A percentile compares a stretch with the other conserved stretches of the same genome.
These are phyloP conservation scores for Rhizophagus sp. DNA, from an alignment of 192 early-diverging fungal genomes.

Conservation along the genomic window DNA sequence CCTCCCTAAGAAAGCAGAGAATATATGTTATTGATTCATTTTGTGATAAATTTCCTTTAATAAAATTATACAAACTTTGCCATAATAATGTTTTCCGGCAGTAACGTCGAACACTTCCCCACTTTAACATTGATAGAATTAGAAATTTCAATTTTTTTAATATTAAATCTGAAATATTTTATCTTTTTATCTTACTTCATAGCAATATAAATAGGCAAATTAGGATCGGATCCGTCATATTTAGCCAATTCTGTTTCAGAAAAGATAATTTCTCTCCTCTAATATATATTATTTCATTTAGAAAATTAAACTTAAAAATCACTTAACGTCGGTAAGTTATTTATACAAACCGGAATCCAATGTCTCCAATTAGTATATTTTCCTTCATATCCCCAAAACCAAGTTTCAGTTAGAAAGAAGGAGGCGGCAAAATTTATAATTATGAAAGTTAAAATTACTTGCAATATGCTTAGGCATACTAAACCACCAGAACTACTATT, in stretches of 20 bases:
- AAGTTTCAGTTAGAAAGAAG: constrained; percentile 74
- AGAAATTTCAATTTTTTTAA: neutral
- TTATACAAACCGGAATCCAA: constrained; percentile 62
- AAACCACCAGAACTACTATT: neutral
- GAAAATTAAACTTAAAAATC: neutral
- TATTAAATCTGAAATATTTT: too few species aligned
- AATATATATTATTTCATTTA: neutral
- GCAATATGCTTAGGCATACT: constrained; percentile 4
- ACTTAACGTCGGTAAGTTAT: neutral
- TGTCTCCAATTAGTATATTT: constrained; percentile 71
- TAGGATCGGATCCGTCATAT: constrained; percentile 85
- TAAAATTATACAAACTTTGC: constrained; percentile 51
- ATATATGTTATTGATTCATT: neutral
- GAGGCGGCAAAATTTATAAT: constrained; percentile 56
- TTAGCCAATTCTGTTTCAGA: constrained; percentile 73
- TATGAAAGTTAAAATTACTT: constrained; percentile 30
- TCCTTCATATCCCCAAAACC: constrained; percentile 72
- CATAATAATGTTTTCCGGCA: constrained; percentile 75
- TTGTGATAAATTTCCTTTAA: neutral
- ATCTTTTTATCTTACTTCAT: constrained; percentile 59
- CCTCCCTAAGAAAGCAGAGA: constrained; percentile 49
- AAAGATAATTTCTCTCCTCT: constrained; percentile 56
- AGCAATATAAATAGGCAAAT: constrained; percentile 85
- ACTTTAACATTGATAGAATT: constrained; percentile 37
- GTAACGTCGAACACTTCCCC: constrained; percentile 96